Evolutionary conservation across 2,329 filamentous ascomycete species (phyloP), one percentile per base, ranked within the genome.

Genomic region (Proliferodiscus dingleyae): DNA sequence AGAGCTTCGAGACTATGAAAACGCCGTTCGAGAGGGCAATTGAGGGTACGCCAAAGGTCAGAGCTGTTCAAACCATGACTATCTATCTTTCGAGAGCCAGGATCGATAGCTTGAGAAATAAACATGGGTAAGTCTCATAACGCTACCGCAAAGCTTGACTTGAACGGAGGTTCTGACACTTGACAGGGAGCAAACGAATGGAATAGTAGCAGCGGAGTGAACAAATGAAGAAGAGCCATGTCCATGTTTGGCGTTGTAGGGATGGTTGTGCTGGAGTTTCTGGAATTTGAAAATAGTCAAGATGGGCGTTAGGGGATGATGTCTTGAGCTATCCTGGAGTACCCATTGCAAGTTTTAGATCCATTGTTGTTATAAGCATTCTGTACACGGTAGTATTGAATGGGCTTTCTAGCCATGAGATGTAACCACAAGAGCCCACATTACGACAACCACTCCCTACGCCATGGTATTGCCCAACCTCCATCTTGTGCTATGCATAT

Each of bases 1-100:
- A 71, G 36, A 71, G 70, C 18, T 84, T 83, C 53, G 79, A 83
- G 62, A 63, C 69, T 9, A 77, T 78, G 70, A 70, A 73, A 48
- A 74, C 68, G n/a, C 71, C 75, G 2, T 76, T 82, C 50, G 72
- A 78, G 60, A 68, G 71, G 51, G 76, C 77, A 4, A 65, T 77
- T 16, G 62, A 73, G 54, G 71, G 72, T 22, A 68, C 59, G 32
- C 64, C 66, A n/a, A 67, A 70, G 18, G 62, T 70, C 50, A 68
- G 70, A 49, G 69, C 64, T 18, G 64, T 73, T 42, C 75, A 76
- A 13, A 72, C 78, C 32, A 67, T 87, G 70, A 78, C 74, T 50
- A 66, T 84, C 18, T 81, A 83, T 53, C 61, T 87, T 13, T 78
- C 80, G 0, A 63, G 68, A 21, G 64, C 64, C 11, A 65, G 75